Evolutionary conservation across 345 rosid genomes (phyloP).

Genomic region (Populus davidiana): DNA sequence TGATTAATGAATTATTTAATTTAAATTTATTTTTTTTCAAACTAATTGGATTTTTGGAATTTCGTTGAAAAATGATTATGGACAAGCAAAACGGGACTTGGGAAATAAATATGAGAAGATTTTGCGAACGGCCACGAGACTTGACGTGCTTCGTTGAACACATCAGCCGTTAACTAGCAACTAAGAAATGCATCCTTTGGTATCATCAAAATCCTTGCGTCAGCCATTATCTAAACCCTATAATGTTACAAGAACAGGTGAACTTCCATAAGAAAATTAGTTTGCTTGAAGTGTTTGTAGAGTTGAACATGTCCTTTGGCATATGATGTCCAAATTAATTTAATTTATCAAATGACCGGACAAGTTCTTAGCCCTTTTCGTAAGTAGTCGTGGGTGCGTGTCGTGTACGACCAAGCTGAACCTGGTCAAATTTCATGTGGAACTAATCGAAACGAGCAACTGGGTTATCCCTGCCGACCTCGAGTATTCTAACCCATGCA

Average conservation of each 20-base stretch:
- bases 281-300: background rate
- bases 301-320: background rate
- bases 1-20: no score
- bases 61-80: no score
- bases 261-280: background rate
- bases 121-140: no score
- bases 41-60: no score
- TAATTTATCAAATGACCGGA: background rate
- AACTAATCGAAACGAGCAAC: background rate
- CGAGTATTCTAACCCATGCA: background rate
- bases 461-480: background rate
- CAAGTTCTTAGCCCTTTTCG: background rate
- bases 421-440: background rate
- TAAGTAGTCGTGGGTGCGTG: background rate
- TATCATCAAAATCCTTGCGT: background rate
- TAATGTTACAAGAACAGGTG: background rate
- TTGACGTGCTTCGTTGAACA: no score
- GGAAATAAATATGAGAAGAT: no score
- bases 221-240: background rate
- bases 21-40: no score
- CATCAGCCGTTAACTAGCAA: background rate
- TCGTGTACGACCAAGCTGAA: background rate
- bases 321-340: background rate
- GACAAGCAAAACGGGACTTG: no score
- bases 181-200: background rate